Conservation (phyloP, 1,139 yeast genomes). For the Candida sanyaensis region DNA sequence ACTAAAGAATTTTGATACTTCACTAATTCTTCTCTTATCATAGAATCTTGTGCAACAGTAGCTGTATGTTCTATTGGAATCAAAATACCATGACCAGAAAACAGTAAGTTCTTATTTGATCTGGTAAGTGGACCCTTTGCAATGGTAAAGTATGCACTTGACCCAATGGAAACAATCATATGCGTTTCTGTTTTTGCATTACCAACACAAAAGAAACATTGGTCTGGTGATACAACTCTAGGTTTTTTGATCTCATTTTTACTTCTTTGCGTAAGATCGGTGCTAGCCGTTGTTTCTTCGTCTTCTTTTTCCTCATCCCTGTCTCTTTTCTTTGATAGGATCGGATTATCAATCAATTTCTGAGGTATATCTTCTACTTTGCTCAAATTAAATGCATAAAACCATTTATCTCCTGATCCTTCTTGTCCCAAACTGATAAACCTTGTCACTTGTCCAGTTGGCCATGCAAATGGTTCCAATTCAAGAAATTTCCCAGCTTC, state of each 20-base stretch:
- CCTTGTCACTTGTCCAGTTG: conserved; percentile 44
- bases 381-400: conserved; percentile 63
- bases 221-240: conserved; percentile 50
- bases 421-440: conserved; percentile 65
- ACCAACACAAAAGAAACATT: conserved; percentile 83
- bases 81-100: conserved; percentile 81
- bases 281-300: conserved; percentile 8
- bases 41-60: conserved; percentile 27
- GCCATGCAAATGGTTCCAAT: conserved; percentile 60
- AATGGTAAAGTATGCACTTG: conserved; percentile 64
- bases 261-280: too few relatives aligned
- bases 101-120: conserved; percentile 43
- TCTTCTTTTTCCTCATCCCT: conserved; percentile 13
- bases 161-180: conserved; percentile 77
- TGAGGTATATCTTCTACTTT: conserved; percentile 13
- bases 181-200: conserved; percentile 80
- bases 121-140: conserved; percentile 86
- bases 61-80: conserved; percentile 83
- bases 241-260: conserved; percentile 19
- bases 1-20: conserved; percentile 47
- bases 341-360: conserved; percentile 41
- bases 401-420: conserved; percentile 65
- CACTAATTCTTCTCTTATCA: conserved; percentile 27
- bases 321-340: conserved; percentile 18
- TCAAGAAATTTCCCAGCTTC: conserved; percentile 55